phyloP scores from a whole-genome alignment of 192 early-diverging fungal species.

The Kappamyces sp. region DNA sequence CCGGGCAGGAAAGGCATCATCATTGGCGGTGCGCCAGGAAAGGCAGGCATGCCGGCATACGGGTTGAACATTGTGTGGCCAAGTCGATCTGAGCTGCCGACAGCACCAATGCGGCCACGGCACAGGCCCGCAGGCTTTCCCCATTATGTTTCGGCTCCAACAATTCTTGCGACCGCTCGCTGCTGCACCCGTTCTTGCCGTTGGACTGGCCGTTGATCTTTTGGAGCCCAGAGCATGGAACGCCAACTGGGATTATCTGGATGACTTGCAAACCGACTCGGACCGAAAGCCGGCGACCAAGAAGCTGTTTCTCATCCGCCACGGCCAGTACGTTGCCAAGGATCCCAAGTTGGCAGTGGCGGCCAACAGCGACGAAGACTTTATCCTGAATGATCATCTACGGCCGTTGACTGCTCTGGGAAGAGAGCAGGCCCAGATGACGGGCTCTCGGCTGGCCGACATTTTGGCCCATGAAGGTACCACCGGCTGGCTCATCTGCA shows the following conservation, averaged over 20 bases:
- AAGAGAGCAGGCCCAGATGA: slow-evolving; percentile 1
- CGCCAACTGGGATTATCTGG: slow-evolving; percentile 7
- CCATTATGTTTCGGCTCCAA: no score
- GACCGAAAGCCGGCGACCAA: neutral
- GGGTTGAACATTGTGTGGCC: no score
- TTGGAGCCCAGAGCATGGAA: neutral
- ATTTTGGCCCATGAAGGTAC: neutral
- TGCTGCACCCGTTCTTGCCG: no score
- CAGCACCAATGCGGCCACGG: no score
- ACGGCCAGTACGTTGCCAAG: slow-evolving; percentile 12
- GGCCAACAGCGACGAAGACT: slow-evolving; percentile 6
- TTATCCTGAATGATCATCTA: slow-evolving; percentile 6
- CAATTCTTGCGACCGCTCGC: no score
- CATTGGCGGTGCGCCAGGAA: no score
- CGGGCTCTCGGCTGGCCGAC: neutral
- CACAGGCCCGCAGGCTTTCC: no score
- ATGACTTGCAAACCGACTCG: neutral
- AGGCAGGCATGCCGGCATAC: no score
- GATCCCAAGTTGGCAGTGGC: neutral
- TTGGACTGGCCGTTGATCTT: no score
- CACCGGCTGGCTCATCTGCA: no score
- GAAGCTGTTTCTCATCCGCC: slow-evolving; percentile 6
- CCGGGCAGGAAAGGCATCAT: no score
- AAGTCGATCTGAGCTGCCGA: no score
- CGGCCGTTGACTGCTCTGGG: slow-evolving; percentile 1